Evolutionary conservation across 139 green algal genomes (phyloP), one percentile per base, ranked within the genome.

Genomic region (Micractinium sp.): DNA sequence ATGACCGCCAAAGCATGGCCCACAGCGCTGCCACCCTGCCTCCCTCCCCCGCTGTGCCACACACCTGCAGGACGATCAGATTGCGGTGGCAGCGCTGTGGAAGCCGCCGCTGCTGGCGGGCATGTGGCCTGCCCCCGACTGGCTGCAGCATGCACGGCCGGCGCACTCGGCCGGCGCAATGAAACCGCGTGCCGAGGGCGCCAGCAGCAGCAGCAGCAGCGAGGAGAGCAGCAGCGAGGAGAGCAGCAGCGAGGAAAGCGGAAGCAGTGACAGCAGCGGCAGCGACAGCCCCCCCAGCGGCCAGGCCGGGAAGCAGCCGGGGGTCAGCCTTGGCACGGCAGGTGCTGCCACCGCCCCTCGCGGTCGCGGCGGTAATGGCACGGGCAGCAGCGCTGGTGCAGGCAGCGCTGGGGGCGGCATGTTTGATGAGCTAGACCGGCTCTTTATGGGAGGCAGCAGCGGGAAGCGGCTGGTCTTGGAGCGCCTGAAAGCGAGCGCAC

Each of bases 61-160:
- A 18, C 27, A 71, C 36, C 36, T 91, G 60, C 74, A 92, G 67
- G 94, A 95, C 60, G 94, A 95, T 7, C 76, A 86, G 12, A 31
- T 96, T n/a, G 90, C 92, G 19, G 92, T 96, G 82, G 78, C 88
- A 4, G 87, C 90, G 9, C n/a, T 93, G 3, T 93, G 90, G 73
- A 69, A 87, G 47, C 15, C n/a, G 47, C 63, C 41, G 5, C 66
- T 71, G 69, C 47, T 84, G 73, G 67, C 63, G 67, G 82, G 33
- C 74, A 78, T 81, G 66, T 93, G 91, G 91, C 25, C 81, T 47
- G 80, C 91, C 56, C 91, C 91, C 23, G 20, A 33, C 12, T 94
- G 88, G 93, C 79, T 92, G 66, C 35, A 31, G 81, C 41, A 80
- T 13, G 39, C 29, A 39, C 47, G 87, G 73, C 31, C 29, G 0